Percentiles rank a stretch among this genome's conserved stretches.
phyloP scores from a whole-genome alignment of 805 yeast species.

The Blastobotrys terrestris region DNA sequence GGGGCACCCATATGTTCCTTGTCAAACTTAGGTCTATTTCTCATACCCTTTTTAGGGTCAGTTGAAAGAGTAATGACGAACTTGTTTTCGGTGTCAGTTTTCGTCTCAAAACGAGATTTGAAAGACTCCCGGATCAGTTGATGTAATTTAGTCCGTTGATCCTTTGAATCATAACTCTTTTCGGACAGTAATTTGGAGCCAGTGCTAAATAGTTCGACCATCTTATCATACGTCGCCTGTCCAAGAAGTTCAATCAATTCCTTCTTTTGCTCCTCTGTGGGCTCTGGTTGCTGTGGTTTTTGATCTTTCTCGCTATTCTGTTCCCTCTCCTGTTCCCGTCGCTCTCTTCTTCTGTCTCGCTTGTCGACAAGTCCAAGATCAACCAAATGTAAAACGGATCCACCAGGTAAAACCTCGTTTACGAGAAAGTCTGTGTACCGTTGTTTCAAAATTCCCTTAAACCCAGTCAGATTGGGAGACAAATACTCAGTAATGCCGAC shows the following conservation, averaged over 20 bases:
- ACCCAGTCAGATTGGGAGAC: conserved; percentile 51
- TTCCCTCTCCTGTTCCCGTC: conserved; percentile 15
- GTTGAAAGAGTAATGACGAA: conserved; percentile 57
- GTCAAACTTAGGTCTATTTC: conserved; percentile 30
- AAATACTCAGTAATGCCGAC: conserved; percentile 83
- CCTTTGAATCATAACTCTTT: conserved; percentile 57
- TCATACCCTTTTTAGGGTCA: conserved; percentile 30
- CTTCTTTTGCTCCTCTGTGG: conserved; percentile 12
- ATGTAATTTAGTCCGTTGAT: conserved; percentile 72
- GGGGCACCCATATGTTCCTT: conserved; percentile 50
- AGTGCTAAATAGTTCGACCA: conserved; percentile 48
- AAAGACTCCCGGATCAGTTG: conserved; percentile 69
- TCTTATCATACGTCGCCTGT: conserved; percentile 49
- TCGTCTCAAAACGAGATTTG: conserved; percentile 67
- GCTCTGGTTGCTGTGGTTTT: conserved; percentile 8
- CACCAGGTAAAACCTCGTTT: conserved; percentile 69
- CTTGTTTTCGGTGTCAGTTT: conserved; percentile 62
- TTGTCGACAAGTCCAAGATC: conserved; percentile 59
- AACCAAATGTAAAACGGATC: conserved; percentile 63
- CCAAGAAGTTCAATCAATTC: conserved; percentile 52
- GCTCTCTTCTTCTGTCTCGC: conserved; percentile 18
- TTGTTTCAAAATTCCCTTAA: conserved; percentile 75
- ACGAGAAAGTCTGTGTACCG: conserved; percentile 91
- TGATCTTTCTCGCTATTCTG: conserved; percentile 1
- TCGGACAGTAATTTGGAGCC: conserved; percentile 55